phyloP scores from a whole-genome alignment of 2,329 filamentous ascomycete genomes.

The Claviceps purpurea region DNA sequence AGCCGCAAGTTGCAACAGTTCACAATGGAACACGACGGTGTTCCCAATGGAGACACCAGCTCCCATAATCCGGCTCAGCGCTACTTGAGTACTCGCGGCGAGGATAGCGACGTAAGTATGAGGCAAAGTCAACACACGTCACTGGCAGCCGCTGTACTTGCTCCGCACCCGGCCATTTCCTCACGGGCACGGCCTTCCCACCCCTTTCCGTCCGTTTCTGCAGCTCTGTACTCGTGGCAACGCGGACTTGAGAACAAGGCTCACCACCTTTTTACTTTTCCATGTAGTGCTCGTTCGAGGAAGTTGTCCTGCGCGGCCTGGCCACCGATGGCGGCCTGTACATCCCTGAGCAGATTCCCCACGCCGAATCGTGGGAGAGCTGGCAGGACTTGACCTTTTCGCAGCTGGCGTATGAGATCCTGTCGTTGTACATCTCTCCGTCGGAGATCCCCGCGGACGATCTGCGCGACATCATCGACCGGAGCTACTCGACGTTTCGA shows the following conservation, averaged over 20 bases:
- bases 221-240: neutral
- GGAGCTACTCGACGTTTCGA: constrained; percentile 84
- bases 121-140: neutral
- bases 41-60: constrained; percentile 18
- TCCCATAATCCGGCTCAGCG: constrained; percentile 33
- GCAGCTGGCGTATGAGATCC: constrained; percentile 71
- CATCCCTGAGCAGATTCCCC: constrained; percentile 70
- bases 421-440: constrained; percentile 75
- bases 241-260: neutral
- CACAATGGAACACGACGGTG: constrained; percentile 29
- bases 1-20: neutral
- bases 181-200: too few species aligned
- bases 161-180: neutral
- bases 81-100: constrained; percentile 38
- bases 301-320: constrained; percentile 79
- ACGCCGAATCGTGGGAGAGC: constrained; percentile 19
- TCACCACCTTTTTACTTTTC: neutral
- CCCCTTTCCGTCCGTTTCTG: neutral
- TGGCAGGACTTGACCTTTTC: constrained; percentile 72
- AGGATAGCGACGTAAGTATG: constrained; percentile 31
- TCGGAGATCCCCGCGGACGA: constrained; percentile 70
- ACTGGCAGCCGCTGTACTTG: neutral
- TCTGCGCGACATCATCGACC: constrained; percentile 68
- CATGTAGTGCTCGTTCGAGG: constrained; percentile 69
- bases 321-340: constrained; percentile 80